Base-by-base conservation (phyloP, 495 filamentous ascomycete genomes). In the Annulohypoxylon maeteangense region DNA sequence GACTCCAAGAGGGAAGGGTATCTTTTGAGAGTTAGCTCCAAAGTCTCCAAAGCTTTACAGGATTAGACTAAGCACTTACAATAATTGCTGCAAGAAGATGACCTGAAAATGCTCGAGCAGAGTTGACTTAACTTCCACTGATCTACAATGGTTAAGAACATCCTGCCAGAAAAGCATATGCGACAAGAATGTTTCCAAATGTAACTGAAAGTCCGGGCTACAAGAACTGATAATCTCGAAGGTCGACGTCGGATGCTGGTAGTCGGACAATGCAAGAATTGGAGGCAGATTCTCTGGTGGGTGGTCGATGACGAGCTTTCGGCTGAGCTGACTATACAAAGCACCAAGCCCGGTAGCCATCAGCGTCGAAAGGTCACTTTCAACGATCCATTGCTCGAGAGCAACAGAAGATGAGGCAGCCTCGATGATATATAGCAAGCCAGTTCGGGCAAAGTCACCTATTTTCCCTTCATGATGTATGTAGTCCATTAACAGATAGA, bases 111-210 rank as follows among this genome's bases (percentile, higher is more conserved):
- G 96, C 78, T 98, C 96, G 42, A 99, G 82, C 22, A 99, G 81
- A 0, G 93, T 97, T 63, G 91, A 92, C 70, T 93, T 95, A 51
- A 99, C 92, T 75, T 98, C 96, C 1, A 87, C 84, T 0, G 95
- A 98, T 68, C 89, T 89, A 80, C 95, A 99, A 80, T 98, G 93
- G 74, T 98, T 93, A 51, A 99, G 85, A 14, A 97, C 93, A 78
- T 99, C 95, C 75, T 99, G 95, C 96, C 95, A 99, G 71, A 99
- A 99, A 14, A 94, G 81, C 12, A 99, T 84, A 74, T 98, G 95
- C 12, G 95, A 97, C 25, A 99, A 86, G 74, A 99, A 98, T 0
- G 95, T 96, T 51, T 93, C 90, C 80, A 99, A 87, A 70, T 97
- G 90, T 6, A 87, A 83, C 62, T 92, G 91, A 65, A 96, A 91